phyloP scores from a whole-genome alignment of 129 eudicot genomes.

The Helianthus tuberosus region DNA sequence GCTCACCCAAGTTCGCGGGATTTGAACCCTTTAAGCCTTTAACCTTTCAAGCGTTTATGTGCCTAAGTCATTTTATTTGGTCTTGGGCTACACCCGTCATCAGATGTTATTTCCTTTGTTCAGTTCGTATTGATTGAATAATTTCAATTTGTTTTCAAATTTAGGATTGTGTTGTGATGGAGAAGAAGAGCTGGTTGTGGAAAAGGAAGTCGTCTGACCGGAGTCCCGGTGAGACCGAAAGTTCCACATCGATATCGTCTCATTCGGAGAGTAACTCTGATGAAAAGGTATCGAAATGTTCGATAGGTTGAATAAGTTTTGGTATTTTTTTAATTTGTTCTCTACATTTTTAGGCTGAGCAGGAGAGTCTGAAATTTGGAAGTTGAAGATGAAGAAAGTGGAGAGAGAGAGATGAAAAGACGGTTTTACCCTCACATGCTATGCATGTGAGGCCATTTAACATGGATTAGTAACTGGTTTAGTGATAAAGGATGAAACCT shows the following conservation, averaged over 20 bases:
- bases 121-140: not conserved
- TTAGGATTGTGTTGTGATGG: conserved; percentile 46
- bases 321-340: not conserved
- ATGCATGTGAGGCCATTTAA: too few species aligned
- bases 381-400: too few species aligned
- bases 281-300: conserved; percentile 62
- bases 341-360: conserved; percentile 33
- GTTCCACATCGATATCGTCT: conserved; percentile 84
- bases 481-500: too few species aligned
- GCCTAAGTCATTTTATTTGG: too few species aligned
- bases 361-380: too few species aligned
- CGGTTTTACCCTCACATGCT: too few species aligned
- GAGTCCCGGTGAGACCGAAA: conserved; percentile 83
- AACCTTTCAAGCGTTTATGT: too few species aligned
- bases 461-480: too few species aligned
- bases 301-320: not conserved
- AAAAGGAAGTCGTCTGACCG: conserved; percentile 73
- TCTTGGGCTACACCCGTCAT: too few species aligned
- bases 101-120: conserved; percentile 11
- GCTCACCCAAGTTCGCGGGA: too few species aligned
- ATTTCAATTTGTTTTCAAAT: not conserved
- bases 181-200: conserved; percentile 91
- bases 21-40: too few species aligned
- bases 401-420: too few species aligned
- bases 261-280: conserved; percentile 84